Conservation (phyloP, 352 stramenopile genomes). For the Globisporangium alternatum region DNA sequence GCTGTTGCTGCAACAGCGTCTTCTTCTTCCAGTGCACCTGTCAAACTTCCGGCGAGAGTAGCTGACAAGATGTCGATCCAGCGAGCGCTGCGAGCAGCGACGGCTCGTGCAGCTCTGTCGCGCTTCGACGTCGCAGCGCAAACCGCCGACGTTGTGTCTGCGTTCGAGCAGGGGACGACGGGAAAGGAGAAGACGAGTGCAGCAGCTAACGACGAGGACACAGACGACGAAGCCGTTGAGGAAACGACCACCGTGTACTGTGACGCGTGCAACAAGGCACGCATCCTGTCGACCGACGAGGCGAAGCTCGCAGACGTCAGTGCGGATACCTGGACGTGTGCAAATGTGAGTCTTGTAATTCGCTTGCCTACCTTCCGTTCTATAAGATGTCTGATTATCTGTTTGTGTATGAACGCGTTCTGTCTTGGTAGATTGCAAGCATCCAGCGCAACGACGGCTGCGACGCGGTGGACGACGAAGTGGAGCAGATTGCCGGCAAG, state of each 20-base stretch:
- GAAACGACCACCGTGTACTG: slow-evolving; percentile 75
- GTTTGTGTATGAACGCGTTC: not conserved
- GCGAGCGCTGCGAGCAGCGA: slow-evolving; percentile 34
- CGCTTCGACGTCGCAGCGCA: slow-evolving; percentile 47
- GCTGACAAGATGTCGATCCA: slow-evolving; percentile 15
- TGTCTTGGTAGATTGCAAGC: slow-evolving; percentile 19
- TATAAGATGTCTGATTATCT: too few relatives aligned
- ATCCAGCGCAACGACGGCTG: slow-evolving; percentile 39
- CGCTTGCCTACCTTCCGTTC: not conserved
- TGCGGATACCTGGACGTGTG: slow-evolving; percentile 54
- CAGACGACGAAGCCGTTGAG: slow-evolving; percentile 49
- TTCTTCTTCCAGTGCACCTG: not conserved
- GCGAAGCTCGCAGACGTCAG: slow-evolving; percentile 27
- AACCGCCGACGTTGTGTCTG: slow-evolving; percentile 36
- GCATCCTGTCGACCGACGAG: slow-evolving; percentile 58
- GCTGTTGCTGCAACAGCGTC: not conserved
- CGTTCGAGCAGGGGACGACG: slow-evolving; percentile 24
- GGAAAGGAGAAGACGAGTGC: not conserved
- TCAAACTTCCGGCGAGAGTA: not conserved
- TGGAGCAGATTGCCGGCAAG: slow-evolving; percentile 53
- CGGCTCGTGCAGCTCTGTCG: slow-evolving; percentile 50
- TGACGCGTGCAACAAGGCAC: slow-evolving; percentile 77
- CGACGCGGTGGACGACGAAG: slow-evolving; percentile 67
- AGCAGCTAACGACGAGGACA: slow-evolving; percentile 22
- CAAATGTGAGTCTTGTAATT: slow-evolving; percentile 17